Base-by-base conservation (phyloP, 495 filamentous ascomycete genomes). In the Daldinia vernicosa region DNA sequence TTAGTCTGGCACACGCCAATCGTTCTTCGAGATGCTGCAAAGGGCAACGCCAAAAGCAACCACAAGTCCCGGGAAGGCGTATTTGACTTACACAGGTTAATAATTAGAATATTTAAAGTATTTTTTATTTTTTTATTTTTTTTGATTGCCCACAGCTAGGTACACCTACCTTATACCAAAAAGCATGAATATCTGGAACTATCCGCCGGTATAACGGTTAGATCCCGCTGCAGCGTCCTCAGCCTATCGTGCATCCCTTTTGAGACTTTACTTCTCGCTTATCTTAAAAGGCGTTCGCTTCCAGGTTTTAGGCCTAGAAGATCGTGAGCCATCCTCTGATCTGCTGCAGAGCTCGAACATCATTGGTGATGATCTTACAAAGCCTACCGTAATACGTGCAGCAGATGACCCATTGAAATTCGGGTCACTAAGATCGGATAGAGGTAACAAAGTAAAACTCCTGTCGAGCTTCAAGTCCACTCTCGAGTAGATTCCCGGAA, bases 1-100 rank as follows among this genome's bases (percentile, higher is more conserved):
- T 27, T 54, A 6, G 58, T 69, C 56, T 73, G 61, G 40, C 70
- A 73, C 70, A 73, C 32, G 47, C 66, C 66, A 73, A 73, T 73
- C 17, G 45, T 55, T 30, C 27, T 50, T 59, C 14, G 35, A 66
- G 27, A 51, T 26, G 61, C 30, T 27, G 43, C 22, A 6, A 5
- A 59, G 22, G 50, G 50, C 30, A 19, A 24, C 56, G 39, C 56
- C 56, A 66, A 69, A 63, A 62, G 61, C 40, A 73, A 55, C 39
- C 19, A 30, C 28, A 15, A 61, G 17, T 53, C 51, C 65, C 33
- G 60, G 52, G 35, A 50, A 2, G 26, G 52, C n/a, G 56, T 52
- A 26, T 35, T 32, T 33, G 32, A 17, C 24, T 33, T 33, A 30
- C 30, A 35, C 28, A 22, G 17, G n/a, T 56, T 28, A 37, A 33